A percentile compares a stretch with the other conserved stretches of the same genome.
phyloP scores from a whole-genome alignment of 2,329 filamentous ascomycete species.

The Fusarium sp. region DNA sequence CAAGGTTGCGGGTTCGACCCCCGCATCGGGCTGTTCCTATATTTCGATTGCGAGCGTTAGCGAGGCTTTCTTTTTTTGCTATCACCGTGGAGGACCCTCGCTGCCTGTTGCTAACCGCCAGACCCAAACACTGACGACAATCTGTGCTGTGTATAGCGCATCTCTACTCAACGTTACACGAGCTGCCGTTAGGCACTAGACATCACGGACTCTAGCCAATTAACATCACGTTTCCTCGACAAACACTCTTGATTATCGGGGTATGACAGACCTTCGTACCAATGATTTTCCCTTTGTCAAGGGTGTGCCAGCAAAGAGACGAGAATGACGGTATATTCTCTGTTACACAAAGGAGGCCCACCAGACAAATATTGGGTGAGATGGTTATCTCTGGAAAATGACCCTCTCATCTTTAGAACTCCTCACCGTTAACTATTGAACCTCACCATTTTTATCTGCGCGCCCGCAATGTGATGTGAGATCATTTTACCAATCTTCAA shows the following conservation, averaged over 20 bases:
- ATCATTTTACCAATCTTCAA: neutral
- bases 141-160: too few species aligned
- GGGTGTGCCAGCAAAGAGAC: too few species aligned
- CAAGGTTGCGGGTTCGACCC: slow-evolving; percentile 70
- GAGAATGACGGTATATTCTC: neutral
- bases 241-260: neutral
- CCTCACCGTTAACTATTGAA: too few species aligned
- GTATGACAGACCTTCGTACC: neutral
- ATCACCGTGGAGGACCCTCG: too few species aligned
- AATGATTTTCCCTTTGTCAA: neutral
- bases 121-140: too few species aligned
- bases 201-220: neutral
- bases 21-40: slow-evolving; percentile 59
- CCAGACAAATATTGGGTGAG: neutral
- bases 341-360: neutral
- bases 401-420: neutral
- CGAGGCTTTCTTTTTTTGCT: slow-evolving; percentile 21
- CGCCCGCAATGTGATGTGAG: too few species aligned
- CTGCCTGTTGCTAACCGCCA: neutral
- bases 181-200: neutral
- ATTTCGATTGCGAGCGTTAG: slow-evolving; percentile 34
- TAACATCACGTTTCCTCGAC: accelerated
- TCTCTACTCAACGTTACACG: neutral
- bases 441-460: too few species aligned
- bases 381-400: neutral